phyloP scores from a whole-genome alignment of 1,284 basidiomycete genomes.

The Ganoderma sinense region DNA sequence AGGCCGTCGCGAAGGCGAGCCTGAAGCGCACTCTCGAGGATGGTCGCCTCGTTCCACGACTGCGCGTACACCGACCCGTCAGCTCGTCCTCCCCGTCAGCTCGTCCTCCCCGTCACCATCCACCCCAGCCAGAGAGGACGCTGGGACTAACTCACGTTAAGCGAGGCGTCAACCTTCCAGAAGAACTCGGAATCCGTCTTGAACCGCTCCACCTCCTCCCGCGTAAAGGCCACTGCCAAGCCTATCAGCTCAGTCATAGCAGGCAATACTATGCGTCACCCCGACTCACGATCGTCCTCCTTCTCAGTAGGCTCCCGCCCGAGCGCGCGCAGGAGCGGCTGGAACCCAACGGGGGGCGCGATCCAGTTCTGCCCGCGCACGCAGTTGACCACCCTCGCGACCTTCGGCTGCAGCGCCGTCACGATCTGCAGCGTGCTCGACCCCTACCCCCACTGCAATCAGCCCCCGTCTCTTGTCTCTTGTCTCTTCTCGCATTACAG shows the following conservation, averaged over 20 bases:
- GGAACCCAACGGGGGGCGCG: slow-evolving; percentile 52
- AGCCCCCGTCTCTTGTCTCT: too few relatives aligned
- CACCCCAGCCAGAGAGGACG: background rate
- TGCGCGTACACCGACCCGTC: slow-evolving; percentile 50
- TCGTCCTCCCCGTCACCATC: too few relatives aligned
- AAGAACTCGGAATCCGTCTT: slow-evolving; percentile 55
- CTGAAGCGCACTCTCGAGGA: background rate
- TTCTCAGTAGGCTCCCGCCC: slow-evolving; percentile 39
- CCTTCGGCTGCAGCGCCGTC: slow-evolving; percentile 61
- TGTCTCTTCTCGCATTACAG: too few relatives aligned
- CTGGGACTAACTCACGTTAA: slow-evolving; percentile 63
- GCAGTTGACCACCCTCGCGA: slow-evolving; percentile 59
- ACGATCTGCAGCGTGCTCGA: slow-evolving; percentile 73
- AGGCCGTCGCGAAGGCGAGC: slow-evolving; percentile 50
- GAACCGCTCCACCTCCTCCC: slow-evolving; percentile 56
- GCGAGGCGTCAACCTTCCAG: slow-evolving; percentile 53
- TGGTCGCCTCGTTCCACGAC: background rate
- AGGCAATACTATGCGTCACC: too few relatives aligned
- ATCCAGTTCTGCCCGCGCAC: slow-evolving; percentile 73
- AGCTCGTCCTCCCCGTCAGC: background rate
- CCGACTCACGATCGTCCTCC: slow-evolving; percentile 49
- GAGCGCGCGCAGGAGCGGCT: slow-evolving; percentile 45
- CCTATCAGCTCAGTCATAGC: background rate
- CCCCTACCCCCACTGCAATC: slow-evolving; percentile 37
- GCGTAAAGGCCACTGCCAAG: background rate